Evolutionary conservation across 1,139 yeast genomes (phyloP), one percentile per base, ranked within the genome.

Genomic region (Candida tetrigidarum): DNA sequence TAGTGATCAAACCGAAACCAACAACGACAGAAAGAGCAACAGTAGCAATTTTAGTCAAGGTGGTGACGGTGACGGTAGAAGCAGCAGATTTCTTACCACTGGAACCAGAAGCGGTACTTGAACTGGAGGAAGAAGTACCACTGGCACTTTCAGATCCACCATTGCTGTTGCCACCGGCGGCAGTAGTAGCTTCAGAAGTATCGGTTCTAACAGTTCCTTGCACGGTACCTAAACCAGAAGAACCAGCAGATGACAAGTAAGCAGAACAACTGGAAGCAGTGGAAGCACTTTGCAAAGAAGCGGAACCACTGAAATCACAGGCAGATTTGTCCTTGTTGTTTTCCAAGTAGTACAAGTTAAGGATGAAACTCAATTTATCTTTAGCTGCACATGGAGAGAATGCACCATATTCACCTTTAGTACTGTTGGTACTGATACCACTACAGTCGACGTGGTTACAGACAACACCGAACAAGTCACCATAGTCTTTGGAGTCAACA

Each of bases 241-340:
- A 51, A 52, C 77, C 76, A 43, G 79, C 77, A 40, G 70, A 63
- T 47, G 65, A 51, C 56, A 63, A 50, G 69, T 69, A 49, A 64
- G 63, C 60, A 67, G 81, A 58, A 68, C 83, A 73, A 40, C 81
- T 71, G 38, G 81, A 77, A 50, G 86, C 84, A 46, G 85, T 66
- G 27, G 77, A 67, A 42, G 78, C 76, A 34, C 51, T 51, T 44
- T 67, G 58, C 37, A 79, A 44, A 30, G 81, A 54, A 42, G 88
- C 90, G 48, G 84, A 75, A 50, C 95, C 93, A 50, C 67, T 64
- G 67, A 86, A 86, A 63, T 76, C 78, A 76, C 95, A 86, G 41
- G 87, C 87, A 39, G 72, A 62, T 18, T 64, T 51, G 47, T 52
- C 50, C 48, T 66, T 64, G 55, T 72, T 77, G 46, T 82, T 71